Evolutionary conservation across 345 rosid genomes (phyloP), one percentile per base, ranked within the genome.

Genomic region (Citrus medica): DNA sequence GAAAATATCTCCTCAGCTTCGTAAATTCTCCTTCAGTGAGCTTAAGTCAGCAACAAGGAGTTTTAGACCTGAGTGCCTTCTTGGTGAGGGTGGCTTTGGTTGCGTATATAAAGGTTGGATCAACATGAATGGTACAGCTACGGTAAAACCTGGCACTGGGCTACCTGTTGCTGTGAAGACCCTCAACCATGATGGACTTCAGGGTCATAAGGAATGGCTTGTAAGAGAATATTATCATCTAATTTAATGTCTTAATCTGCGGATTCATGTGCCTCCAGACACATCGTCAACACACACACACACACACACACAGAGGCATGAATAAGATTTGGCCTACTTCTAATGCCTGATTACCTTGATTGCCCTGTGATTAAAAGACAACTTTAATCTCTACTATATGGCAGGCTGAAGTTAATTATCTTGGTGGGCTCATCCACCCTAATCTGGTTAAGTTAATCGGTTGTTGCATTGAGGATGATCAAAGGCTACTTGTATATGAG

Each of bases 141-240:
- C 84, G 0, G 83, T 76, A 33, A 89, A 82, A 77, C 85, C 85
- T 71, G 88, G 92, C 9, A 75, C 76, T 7, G 90, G 90, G 14
- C 61, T 87, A 6, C 53, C 88, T 63, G 88, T 87, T 67, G 92
- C 92, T 4, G 85, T 87, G 30, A 89, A 89, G 78, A 89, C 82
- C 38, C 87, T 87, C 19, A 89, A 89, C 69, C 86, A 79, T 61
- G 87, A 85, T 56, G 90, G 92, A 46, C 84, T 87, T 60, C 92
- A 89, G 82, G 92, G 92, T 76, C 92, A 85, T 53, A 83, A 86
- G 85, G 92, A 89, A 79, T 89, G 92, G 92, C 88, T 89, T 83
- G 93, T 89, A 83, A 68, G 88, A 71, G 30, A 79, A 17, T 19
- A 37, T 62, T 30, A 21, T 59, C n/a, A n/a, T 64, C 42, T 76